A percentile compares a stretch with the other conserved stretches of the same genome.
These are phyloP conservation scores for Neofusicoccum laricinum DNA, from an alignment of 2,329 filamentous ascomycete genomes.

Conservation along the genomic window DNA sequence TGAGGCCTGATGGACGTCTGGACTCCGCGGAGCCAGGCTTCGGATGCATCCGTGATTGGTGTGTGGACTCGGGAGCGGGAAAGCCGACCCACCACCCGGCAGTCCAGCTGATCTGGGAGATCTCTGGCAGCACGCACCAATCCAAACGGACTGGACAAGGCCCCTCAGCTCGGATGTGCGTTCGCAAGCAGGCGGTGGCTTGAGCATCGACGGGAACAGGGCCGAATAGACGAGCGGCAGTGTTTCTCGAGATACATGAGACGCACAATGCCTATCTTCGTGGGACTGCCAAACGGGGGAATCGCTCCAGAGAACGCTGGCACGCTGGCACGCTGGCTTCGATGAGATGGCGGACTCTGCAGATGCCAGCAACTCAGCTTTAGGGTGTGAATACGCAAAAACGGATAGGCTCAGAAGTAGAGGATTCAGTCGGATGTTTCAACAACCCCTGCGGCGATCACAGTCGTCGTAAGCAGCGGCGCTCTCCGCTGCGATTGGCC, in stretches of 20 bases:
- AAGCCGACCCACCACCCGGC: not conserved
- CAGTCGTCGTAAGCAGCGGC: not conserved
- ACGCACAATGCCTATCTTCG: no score
- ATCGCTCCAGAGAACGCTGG: no score
- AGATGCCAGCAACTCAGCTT: no score
- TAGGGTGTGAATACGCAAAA: not conserved
- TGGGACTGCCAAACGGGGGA: no score
- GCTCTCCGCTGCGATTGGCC: not conserved
- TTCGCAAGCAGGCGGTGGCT: no score
- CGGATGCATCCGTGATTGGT: not conserved
- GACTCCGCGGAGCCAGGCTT: not conserved
- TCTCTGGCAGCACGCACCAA: not conserved
- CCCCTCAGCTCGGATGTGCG: no score
- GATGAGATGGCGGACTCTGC: no score
- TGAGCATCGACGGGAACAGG: no score
- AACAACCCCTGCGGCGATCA: not conserved
- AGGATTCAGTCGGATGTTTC: not conserved
- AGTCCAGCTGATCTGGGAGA: not conserved
- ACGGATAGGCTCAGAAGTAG: not conserved
- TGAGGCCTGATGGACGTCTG: not conserved
- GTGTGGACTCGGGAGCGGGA: not conserved
- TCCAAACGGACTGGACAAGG: no score
- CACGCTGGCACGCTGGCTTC: no score
- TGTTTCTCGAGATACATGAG: no score
- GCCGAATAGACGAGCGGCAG: no score